Evolutionary conservation across 805 yeast species (phyloP).

Genomic region (Cyberlindnera saturnus): DNA sequence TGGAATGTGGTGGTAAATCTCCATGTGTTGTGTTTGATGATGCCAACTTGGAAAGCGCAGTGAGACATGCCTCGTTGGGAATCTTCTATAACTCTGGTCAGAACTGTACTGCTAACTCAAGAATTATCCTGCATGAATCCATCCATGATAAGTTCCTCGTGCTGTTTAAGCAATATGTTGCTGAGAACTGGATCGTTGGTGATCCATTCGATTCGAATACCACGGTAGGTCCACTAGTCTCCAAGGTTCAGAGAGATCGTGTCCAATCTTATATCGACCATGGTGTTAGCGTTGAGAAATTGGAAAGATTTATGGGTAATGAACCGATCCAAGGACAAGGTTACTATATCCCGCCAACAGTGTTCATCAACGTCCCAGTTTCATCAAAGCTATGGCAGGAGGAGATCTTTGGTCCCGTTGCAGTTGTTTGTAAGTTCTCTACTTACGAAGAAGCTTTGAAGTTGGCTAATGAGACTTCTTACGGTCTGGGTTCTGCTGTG

Average conservation of each 20-base stretch:
- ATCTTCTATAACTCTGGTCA: constrained; percentile 62
- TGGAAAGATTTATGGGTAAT: constrained; percentile 35
- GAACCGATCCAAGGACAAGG: constrained; percentile 33
- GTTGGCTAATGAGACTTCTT: constrained; percentile 65
- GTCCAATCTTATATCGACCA: constrained; percentile 37
- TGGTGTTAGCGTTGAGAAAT: constrained; percentile 47
- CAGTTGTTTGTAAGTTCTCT: constrained; percentile 56
- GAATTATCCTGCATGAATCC: constrained; percentile 51
- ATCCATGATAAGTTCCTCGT: constrained; percentile 49
- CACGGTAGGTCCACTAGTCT: constrained; percentile 59
- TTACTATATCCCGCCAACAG: constrained; percentile 67
- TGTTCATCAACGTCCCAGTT: constrained; percentile 65
- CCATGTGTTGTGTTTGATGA: constrained; percentile 58
- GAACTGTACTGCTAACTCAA: constrained; percentile 62
- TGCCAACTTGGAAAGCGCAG: constrained; percentile 60
- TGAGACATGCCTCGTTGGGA: constrained; percentile 63
- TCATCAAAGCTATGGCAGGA: constrained; percentile 63
- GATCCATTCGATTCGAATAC: constrained; percentile 41
- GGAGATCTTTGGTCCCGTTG: constrained; percentile 89
- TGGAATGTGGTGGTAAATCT: constrained; percentile 72
- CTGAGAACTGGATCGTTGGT: constrained; percentile 40
- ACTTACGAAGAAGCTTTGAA: constrained; percentile 62
- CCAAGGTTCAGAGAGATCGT: constrained; percentile 50
- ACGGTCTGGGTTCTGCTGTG: constrained; percentile 80
- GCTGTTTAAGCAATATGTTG: constrained; percentile 38